These are phyloP conservation scores for Thymus mandschuricus DNA, from an alignment of 257 asterid species.

Conservation along the genomic window DNA sequence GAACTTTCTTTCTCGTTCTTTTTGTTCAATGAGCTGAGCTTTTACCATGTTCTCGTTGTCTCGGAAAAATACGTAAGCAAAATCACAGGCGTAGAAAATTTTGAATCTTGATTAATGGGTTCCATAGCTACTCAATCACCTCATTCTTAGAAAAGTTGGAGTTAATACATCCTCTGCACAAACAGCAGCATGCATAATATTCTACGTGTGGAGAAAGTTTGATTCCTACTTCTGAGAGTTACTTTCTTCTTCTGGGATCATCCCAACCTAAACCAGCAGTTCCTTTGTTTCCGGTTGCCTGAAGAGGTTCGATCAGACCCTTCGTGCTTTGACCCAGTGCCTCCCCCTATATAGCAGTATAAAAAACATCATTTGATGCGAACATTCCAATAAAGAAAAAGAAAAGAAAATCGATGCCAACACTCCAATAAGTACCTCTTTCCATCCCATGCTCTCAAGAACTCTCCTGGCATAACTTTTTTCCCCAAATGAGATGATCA, in stretches of 20 bases:
- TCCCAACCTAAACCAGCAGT: conserved; percentile 91
- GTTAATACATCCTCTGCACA: not conserved
- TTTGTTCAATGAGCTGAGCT: not conserved
- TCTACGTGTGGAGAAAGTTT: not conserved
- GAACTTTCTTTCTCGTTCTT: not conserved
- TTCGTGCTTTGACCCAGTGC: conserved; percentile 69
- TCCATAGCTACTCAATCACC: not conserved
- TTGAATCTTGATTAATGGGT: not conserved
- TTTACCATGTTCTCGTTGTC: not conserved
- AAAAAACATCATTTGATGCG: not conserved
- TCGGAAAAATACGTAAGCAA: not conserved
- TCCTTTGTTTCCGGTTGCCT: conserved; percentile 81
- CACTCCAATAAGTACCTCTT: conserved; percentile 61
- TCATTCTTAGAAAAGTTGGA: not conserved
- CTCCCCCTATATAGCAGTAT: conserved; percentile 60
- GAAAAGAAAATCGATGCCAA: not conserved
- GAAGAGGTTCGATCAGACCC: conserved; percentile 80
- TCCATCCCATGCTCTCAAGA: conserved; percentile 97
- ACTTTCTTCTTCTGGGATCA: conserved; percentile 41
- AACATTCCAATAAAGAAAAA: not conserved
- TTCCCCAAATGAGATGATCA: conserved; percentile 73
- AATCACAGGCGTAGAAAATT: not conserved
- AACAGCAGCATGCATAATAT: not conserved
- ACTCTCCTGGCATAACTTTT: conserved; percentile 90
- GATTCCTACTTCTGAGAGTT: too few relatives aligned